A percentile compares a stretch with the other conserved stretches of the same genome.
Conservation (phyloP, 805 yeast genomes). For the Cyberlindnera bimundalis region DNA sequence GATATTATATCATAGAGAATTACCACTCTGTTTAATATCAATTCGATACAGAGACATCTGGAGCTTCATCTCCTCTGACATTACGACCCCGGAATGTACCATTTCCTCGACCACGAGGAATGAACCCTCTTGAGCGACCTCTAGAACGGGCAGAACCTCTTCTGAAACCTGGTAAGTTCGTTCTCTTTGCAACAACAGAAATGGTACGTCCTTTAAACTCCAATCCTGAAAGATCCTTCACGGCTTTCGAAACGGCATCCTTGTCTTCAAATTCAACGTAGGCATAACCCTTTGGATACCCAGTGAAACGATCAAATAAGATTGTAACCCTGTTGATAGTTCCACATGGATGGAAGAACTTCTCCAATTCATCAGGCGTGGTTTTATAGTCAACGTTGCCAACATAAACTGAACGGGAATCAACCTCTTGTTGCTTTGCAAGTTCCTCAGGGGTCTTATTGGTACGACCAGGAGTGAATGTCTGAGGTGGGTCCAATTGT, state of each 20-base stretch:
- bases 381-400: conserved; percentile 47
- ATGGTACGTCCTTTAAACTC: conserved; percentile 45
- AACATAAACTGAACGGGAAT: conserved; percentile 51
- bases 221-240: conserved; percentile 39
- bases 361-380: conserved; percentile 50
- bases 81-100: conserved; percentile 10
- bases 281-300: conserved; percentile 57
- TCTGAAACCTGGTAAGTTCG: conserved; percentile 48
- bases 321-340: conserved; percentile 50
- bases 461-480: background rate
- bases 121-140: conserved; percentile 16
- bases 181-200: conserved; percentile 47
- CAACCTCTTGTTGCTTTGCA: conserved; percentile 41
- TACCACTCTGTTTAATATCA: too few species aligned
- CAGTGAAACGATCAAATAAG: conserved; percentile 42
- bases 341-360: conserved; percentile 43
- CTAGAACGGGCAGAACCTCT: conserved; percentile 20
- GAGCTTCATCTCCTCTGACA: conserved; percentile 3
- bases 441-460: conserved; percentile 28
- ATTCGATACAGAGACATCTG: too few species aligned
- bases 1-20: too few species aligned
- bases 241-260: conserved; percentile 44
- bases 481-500: too few species aligned
- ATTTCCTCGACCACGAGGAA: conserved; percentile 22
- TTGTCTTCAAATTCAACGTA: conserved; percentile 51